Conservation (phyloP, 1,284 basidiomycete species). For the Cryptococcus hybrid region DNA sequence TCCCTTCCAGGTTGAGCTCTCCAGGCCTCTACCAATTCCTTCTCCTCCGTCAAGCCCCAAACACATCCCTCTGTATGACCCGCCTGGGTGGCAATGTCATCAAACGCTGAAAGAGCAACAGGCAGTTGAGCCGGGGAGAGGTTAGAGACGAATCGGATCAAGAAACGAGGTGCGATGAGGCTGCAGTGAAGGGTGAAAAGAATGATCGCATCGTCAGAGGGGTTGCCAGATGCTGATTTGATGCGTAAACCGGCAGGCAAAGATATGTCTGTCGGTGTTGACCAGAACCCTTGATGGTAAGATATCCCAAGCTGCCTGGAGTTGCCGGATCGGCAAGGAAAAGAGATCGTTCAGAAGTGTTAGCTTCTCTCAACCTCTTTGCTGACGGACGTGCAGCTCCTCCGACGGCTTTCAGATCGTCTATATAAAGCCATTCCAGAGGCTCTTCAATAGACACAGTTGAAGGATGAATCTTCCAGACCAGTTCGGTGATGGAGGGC, state of each 20-base stretch:
- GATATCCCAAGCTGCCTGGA: slow-evolving; percentile 13
- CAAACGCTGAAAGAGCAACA: slow-evolving; percentile 18
- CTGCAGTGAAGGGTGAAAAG: slow-evolving; percentile 10
- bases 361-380: neutral
- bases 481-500: slow-evolving; percentile 12
- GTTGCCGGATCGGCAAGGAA: slow-evolving; percentile 16
- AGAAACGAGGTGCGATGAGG: slow-evolving; percentile 11
- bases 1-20: slow-evolving; percentile 6
- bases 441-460: neutral
- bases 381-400: neutral
- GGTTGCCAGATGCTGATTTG: neutral
- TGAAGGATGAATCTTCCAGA: slow-evolving; percentile 20
- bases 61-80: slow-evolving; percentile 20
- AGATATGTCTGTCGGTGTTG: neutral
- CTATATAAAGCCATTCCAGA: slow-evolving; percentile 17
- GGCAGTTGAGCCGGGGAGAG: slow-evolving; percentile 16
- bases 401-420: slow-evolving; percentile 6
- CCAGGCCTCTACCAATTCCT: slow-evolving; percentile 18
- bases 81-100: slow-evolving; percentile 11
- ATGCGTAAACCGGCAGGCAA: slow-evolving; percentile 13
- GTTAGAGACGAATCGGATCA: slow-evolving; percentile 20
- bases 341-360: slow-evolving; percentile 1
- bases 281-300: slow-evolving; percentile 8
- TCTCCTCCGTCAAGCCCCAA: slow-evolving; percentile 6
- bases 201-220: slow-evolving; percentile 7